Base-by-base conservation (phyloP, 2,329 filamentous ascomycete species). In the Tetracladium maxilliforme region DNA sequence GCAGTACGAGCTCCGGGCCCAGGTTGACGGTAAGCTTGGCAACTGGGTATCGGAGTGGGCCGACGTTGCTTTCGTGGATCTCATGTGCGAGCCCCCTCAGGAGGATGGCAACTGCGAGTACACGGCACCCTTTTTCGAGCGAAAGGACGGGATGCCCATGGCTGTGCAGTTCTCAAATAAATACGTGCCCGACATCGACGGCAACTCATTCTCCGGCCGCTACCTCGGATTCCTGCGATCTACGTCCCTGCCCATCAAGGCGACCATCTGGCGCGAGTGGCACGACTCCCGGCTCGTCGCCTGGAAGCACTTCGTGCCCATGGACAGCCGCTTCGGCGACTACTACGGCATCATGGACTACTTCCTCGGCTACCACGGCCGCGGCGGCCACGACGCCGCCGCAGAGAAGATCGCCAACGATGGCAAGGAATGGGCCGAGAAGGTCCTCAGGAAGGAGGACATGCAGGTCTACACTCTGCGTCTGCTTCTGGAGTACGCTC, bases 251-350 rank as follows among this genome's bases (percentile, higher is more conserved):
- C 76, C 76, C 1, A 68, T 90, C 51, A 90, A 87, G 51, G 69
- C 74, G 6, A 83, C 80, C 0, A 55, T 87, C 13, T 90, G 74
- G 51, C 62, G 67, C 12, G 81, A 90, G 45, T 90, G 80, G 81
- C 80, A 86, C 41, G 79, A 86, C 43, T 65, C 63, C 22, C 61
- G 80, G 4, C 56, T 87, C 2, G 56, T 82, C 3, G 62, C 77
- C 1, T 90, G 81, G 80, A 70, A 70, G 39, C 81, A 90, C 47
- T 87, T 81, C 38, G 72, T 84, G 3, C 81, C 81, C 10, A 72
- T 87, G 64, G 76, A 84, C 42, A 78, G 68, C 40, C 65, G 71
- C 2, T 84, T 74, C 39, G 53, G 65, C 18, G 81, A 86, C 36
- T 63, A 78, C 38, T 84, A 72, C 32, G 71, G 67, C 21, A 71